phyloP scores from a whole-genome alignment of 495 filamentous ascomycete genomes.

The Sabuloglossum arenarium region DNA sequence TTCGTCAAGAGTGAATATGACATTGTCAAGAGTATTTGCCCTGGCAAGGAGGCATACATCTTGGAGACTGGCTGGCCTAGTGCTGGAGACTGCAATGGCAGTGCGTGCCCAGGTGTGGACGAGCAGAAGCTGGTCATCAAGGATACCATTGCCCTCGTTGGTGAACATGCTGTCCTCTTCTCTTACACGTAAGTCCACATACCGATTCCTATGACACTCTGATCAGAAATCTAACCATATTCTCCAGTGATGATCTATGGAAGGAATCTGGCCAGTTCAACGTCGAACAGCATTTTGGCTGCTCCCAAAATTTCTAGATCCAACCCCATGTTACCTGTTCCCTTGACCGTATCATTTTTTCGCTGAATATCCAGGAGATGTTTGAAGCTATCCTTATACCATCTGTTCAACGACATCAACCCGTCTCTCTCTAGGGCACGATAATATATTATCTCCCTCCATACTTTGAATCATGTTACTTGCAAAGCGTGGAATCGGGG shows the following conservation, averaged over 20 bases:
- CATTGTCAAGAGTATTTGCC: conserved; percentile 43
- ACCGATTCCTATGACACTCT: not conserved
- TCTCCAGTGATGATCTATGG: conserved; percentile 48
- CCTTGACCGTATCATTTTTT: too few species aligned
- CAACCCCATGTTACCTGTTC: not conserved
- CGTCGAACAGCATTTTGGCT: conserved; percentile 70
- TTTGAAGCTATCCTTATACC: too few species aligned
- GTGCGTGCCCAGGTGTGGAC: conserved; percentile 38
- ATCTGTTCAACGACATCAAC: too few species aligned
- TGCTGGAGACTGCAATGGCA: conserved; percentile 42
- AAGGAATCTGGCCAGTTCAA: conserved; percentile 45
- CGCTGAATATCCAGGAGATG: not conserved
- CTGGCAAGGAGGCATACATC: conserved; percentile 28
- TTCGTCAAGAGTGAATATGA: conserved; percentile 50
- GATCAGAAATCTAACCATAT: not conserved
- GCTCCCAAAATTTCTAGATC: conserved; percentile 28
- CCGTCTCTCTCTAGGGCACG: too few species aligned
- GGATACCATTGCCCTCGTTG: conserved; percentile 35
- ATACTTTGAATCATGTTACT: too few species aligned
- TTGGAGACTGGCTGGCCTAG: conserved; percentile 86
- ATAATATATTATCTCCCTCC: too few species aligned
- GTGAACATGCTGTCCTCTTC: conserved; percentile 50
- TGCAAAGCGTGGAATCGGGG: too few species aligned
- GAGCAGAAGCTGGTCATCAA: conserved; percentile 56
- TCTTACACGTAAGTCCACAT: conserved; percentile 27